Evolutionary conservation across 2,329 filamentous ascomycete species (phyloP), one percentile per base, ranked within the genome.

Genomic region (Scopulariopsis brevicaulis): DNA sequence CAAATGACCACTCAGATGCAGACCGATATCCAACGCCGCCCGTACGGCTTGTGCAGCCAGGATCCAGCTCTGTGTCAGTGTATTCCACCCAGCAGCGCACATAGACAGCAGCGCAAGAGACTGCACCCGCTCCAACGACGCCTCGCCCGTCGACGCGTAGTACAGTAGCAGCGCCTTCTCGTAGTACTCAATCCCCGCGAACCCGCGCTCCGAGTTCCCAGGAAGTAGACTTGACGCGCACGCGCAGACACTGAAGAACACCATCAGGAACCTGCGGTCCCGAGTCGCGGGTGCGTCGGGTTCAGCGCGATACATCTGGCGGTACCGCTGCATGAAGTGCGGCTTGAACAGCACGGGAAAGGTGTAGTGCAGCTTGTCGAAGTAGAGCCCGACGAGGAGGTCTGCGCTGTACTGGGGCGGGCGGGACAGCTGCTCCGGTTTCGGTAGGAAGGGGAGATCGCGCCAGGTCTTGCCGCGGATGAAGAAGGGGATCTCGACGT

Each of bases 11-110:
- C 37, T 65, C 2, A 64, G 37, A 46, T 69, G 67, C 20, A 69
- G 51, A 0, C 67, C 67, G 48, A 68, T 62, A 56, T 69, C 67
- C 54, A 64, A 60, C 2, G 66, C 64, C 11, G 63, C 62, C 25
- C 66, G 54, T 3, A 69, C 67, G 1, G 67, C 67, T 51, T 68
- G 66, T 1, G 66, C 66, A 1, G 63, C 61, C 15, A 65, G 58
- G 25, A 14, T 63, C 67, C 66, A 68, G 57, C 67, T 67, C 32
- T 64, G 63, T 1, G 67, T 63, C 14, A 67, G 57, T 1, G 65
- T 68, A 43, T 68, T 68, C 67, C 67, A 69, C 4, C 67, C 64
- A 0, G 64, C 65, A 10, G 63, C 62, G 58, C 66, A 69, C 63
- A 68, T 67, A 2, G 66, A 60, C 2, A 69, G 57, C 7, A 69